Evolutionary conservation across 345 rosid genomes (phyloP).

Genomic region (Bruguiera sexangula): DNA sequence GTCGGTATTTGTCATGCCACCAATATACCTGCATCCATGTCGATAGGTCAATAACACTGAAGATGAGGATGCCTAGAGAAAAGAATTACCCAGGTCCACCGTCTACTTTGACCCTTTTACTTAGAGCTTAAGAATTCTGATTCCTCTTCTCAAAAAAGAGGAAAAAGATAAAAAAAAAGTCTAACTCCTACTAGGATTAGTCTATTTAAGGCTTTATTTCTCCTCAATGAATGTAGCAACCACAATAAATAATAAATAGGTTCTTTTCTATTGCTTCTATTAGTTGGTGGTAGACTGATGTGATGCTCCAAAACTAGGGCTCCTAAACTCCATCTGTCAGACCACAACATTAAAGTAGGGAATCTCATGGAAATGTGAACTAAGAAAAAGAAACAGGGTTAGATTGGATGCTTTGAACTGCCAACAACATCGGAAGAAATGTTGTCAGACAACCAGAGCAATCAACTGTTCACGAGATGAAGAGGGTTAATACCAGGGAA

Average conservation of each 20-base stretch:
- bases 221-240: no score
- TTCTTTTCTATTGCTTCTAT: no score
- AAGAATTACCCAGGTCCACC: neutral
- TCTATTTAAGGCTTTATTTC: no score
- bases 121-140: no score
- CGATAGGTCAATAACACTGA: neutral
- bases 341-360: constrained; percentile 19
- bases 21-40: constrained; percentile 63
- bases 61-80: neutral
- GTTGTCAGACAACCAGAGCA: constrained; percentile 40
- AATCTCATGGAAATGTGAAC: constrained; percentile 35
- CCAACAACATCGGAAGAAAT: constrained; percentile 22
- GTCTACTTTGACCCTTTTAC: neutral
- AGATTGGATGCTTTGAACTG: constrained; percentile 82
- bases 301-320: no score
- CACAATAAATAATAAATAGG: no score
- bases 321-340: no score
- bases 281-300: no score
- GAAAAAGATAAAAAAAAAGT: no score
- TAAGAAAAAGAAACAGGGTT: constrained; percentile 59
- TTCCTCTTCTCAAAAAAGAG: no score
- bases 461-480: constrained; percentile 32
- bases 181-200: no score
- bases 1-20: constrained; percentile 99
- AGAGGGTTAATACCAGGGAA: constrained; percentile 62